Conservation (phyloP, 352 stramenopile genomes). For the Saprolegnia parasitica region DNA sequence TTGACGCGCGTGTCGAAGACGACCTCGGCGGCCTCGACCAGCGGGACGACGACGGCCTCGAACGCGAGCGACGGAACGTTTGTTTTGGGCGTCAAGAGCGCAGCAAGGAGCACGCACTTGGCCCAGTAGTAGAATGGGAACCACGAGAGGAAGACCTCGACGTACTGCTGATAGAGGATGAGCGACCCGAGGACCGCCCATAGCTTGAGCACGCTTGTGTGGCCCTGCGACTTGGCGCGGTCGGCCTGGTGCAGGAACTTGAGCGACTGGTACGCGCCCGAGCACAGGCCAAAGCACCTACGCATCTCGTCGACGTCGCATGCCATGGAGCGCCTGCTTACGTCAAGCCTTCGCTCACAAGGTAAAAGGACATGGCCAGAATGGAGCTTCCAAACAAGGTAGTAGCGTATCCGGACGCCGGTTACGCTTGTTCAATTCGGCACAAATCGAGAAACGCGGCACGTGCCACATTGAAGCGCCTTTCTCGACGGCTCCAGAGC, state of each 20-base stretch:
- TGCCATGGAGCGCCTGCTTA: not conserved
- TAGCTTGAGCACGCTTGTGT: constrained; percentile 24
- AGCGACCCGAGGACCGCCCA: constrained; percentile 20
- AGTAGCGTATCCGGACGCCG: not conserved
- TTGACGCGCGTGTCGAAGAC: not conserved
- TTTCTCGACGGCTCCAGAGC: too few relatives aligned
- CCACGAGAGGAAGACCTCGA: constrained; percentile 22
- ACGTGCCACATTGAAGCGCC: too few relatives aligned
- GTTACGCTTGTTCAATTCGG: not conserved
- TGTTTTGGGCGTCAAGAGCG: constrained; percentile 9
- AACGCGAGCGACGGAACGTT: constrained; percentile 19
- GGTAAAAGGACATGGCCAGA: constrained; percentile 14
- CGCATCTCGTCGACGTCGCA: not conserved
- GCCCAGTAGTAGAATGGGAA: constrained; percentile 28
- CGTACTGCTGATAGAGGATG: constrained; percentile 20
- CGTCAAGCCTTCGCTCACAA: constrained; percentile 27
- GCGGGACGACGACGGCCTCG: constrained; percentile 5
- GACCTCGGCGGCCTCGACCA: not conserved
- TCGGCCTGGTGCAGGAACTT: constrained; percentile 10
- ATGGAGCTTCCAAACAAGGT: not conserved
- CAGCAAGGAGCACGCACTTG: constrained; percentile 5
- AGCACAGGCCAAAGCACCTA: constrained; percentile 27
- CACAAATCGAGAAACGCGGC: too few relatives aligned
- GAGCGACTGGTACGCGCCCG: constrained; percentile 26
- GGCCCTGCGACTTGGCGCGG: not conserved